Evolutionary conservation across 2,329 filamentous ascomycete species (phyloP).

Genomic region (Colletotrichum salicis): DNA sequence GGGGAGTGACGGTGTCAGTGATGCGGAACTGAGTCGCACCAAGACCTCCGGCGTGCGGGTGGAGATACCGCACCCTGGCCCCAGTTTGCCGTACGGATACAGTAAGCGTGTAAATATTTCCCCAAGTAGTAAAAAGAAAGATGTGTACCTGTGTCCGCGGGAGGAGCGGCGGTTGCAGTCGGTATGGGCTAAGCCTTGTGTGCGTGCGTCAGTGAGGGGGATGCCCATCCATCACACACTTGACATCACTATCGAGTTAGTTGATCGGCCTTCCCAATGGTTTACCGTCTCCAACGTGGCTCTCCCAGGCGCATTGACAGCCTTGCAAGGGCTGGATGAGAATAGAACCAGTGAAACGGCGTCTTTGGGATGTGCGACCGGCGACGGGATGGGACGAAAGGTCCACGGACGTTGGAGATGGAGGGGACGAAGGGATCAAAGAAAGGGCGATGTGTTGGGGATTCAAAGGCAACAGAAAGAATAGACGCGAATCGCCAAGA

Average conservation of each 20-base stretch:
- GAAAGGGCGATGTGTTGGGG: background rate
- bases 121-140: background rate
- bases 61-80: slow-evolving; percentile 15
- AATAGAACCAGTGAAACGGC: slow-evolving; percentile 29
- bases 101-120: background rate
- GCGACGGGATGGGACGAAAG: slow-evolving; percentile 8
- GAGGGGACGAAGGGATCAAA: background rate
- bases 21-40: slow-evolving; percentile 27
- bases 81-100: background rate
- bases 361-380: background rate
- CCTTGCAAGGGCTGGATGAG: slow-evolving; percentile 8
- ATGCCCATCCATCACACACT: background rate
- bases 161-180: background rate
- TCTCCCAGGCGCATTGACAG: slow-evolving; percentile 7
- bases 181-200: background rate
- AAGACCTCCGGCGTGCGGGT: slow-evolving; percentile 27
- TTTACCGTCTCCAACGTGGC: background rate
- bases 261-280: background rate
- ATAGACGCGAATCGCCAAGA: slow-evolving; percentile 16
- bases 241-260: background rate
- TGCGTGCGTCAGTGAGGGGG: slow-evolving; percentile 16
- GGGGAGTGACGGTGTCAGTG: slow-evolving; percentile 14
- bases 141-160: background rate
- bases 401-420: background rate
- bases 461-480: background rate